Evolutionary conservation across 805 yeast genomes (phyloP), one percentile per base, ranked within the genome.

Genomic region (Candida broadrunensis): DNA sequence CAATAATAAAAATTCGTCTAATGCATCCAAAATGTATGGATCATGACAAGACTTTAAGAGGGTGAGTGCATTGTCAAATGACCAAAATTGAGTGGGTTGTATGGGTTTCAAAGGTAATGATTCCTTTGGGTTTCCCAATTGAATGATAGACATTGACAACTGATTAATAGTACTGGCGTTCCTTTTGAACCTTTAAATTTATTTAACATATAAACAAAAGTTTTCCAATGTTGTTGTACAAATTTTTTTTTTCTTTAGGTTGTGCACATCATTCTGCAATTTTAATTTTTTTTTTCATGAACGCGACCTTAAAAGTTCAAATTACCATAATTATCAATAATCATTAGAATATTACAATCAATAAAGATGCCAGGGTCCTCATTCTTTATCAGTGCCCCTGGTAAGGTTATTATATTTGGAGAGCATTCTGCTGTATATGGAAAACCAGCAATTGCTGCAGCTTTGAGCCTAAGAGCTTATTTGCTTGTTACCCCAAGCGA

Each of bases 361-460:
- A 6, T 9, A 21, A 37, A 21, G 30, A 19, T 32, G 21, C 24
- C 29, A 23, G 29, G 16, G 20, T 27, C 29, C 24, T 36, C 88
- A 15, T 88, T 90, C 60, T 63, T 80, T 37, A 87, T 88, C 2
- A 86, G 96, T 39, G 93, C 99, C 1, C 99, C 99, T 0, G 99
- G 99, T 3, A 93, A 93, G 56, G 96, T 89, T 34, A 93, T 93
- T 51, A 73, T 93, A 26, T 93, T 90, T 60, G 99, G 99, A 17
- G 99, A 93, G 58, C 99, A 93, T 56, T 86, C 97, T 6, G 98
- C 95, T 2, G 99, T 93, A 0, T 87, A 86, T 58, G 83, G 86
- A 35, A 86, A 82, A 67, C 97, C 97, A 1, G 98, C 97, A 11
- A 86, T 93, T 38, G 98, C 99, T 1, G 97, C 98, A 0, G 93